These are phyloP conservation scores for Claviceps pazoutovae DNA, from an alignment of 2,329 filamentous ascomycete species.

Conservation along the genomic window DNA sequence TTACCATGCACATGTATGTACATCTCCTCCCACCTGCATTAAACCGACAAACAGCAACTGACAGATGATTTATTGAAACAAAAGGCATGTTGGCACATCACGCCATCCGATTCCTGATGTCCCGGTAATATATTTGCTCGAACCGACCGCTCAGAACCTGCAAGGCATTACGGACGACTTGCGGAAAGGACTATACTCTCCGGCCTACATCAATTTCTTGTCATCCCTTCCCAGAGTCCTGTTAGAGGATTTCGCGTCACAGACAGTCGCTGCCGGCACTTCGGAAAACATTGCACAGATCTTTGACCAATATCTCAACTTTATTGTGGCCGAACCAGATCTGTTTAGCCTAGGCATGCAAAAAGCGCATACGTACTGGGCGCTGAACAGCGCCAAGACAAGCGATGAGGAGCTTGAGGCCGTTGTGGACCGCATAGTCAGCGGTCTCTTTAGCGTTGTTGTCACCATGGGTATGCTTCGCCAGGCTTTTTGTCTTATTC, in stretches of 20 bases:
- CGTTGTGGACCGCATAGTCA: conserved; percentile 83
- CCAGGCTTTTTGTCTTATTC: not conserved
- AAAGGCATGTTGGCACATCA: conserved; percentile 63
- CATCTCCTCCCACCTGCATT: conserved; percentile 1
- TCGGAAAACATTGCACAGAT: conserved; percentile 84
- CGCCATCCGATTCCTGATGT: conserved; percentile 92
- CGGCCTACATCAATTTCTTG: conserved; percentile 93
- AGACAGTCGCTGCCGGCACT: conserved; percentile 72
- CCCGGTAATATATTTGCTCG: conserved; percentile 89
- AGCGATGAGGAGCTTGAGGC: conserved; percentile 80
- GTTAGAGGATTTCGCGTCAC: conserved; percentile 84
- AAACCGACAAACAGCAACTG: not conserved
- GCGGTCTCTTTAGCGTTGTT: conserved; percentile 90
- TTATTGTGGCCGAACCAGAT: conserved; percentile 89
- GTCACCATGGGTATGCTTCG: conserved; percentile 75
- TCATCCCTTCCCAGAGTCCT: conserved; percentile 82
- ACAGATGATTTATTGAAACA: not conserved
- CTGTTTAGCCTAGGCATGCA: conserved; percentile 89
- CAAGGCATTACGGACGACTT: conserved; percentile 75
- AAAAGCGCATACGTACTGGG: conserved; percentile 83
- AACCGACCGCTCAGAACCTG: conserved; percentile 71
- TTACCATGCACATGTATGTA: conserved; percentile 81
- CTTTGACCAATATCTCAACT: conserved; percentile 95
- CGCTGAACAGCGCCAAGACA: conserved; percentile 85
- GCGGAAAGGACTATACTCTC: conserved; percentile 74